These are phyloP conservation scores for Sporothrix luriei DNA, from an alignment of 2,329 filamentous ascomycete species.

Conservation along the genomic window DNA sequence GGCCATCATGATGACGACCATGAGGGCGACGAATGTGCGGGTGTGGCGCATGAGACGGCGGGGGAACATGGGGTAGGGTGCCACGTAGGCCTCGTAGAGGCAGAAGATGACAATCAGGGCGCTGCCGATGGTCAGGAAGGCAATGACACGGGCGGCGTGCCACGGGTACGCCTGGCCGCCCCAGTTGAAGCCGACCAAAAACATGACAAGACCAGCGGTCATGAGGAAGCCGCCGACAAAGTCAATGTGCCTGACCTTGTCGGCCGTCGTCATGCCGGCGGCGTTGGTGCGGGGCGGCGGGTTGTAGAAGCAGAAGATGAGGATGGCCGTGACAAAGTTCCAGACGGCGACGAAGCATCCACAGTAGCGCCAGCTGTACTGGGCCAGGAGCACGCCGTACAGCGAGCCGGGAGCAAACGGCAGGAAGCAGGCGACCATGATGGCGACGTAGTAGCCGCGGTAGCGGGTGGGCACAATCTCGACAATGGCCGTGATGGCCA, in stretches of 20 bases:
- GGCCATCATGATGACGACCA: slow-evolving; percentile 24
- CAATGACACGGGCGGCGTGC: slow-evolving; percentile 27
- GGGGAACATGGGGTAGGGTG: slow-evolving; percentile 23
- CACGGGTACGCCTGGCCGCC: slow-evolving; percentile 29
- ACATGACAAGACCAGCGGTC: slow-evolving; percentile 28
- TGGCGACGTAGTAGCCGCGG: slow-evolving; percentile 23
- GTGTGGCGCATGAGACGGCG: slow-evolving; percentile 9
- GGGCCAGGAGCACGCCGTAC: slow-evolving; percentile 15
- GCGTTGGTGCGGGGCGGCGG: slow-evolving; percentile 21
- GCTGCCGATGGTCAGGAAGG: slow-evolving; percentile 20
- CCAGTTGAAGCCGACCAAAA: slow-evolving; percentile 32
- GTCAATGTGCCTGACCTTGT: slow-evolving; percentile 29
- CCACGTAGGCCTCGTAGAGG: slow-evolving; percentile 9
- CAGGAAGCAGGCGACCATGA: slow-evolving; percentile 19
- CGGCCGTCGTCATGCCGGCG: not conserved
- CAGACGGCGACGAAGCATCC: slow-evolving; percentile 14
- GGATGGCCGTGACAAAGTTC: slow-evolving; percentile 10
- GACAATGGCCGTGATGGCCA: slow-evolving; percentile 25
- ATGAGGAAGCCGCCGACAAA: slow-evolving; percentile 28
- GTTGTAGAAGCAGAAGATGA: slow-evolving; percentile 23
- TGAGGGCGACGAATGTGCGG: slow-evolving; percentile 18
- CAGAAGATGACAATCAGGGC: slow-evolving; percentile 6
- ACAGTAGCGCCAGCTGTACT: slow-evolving; percentile 21
- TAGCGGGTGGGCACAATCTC: slow-evolving; percentile 19
- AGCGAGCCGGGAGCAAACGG: slow-evolving; percentile 15